Base-by-base conservation (phyloP, 2,329 filamentous ascomycete species). In the Emmonsiellopsis sp. region DNA sequence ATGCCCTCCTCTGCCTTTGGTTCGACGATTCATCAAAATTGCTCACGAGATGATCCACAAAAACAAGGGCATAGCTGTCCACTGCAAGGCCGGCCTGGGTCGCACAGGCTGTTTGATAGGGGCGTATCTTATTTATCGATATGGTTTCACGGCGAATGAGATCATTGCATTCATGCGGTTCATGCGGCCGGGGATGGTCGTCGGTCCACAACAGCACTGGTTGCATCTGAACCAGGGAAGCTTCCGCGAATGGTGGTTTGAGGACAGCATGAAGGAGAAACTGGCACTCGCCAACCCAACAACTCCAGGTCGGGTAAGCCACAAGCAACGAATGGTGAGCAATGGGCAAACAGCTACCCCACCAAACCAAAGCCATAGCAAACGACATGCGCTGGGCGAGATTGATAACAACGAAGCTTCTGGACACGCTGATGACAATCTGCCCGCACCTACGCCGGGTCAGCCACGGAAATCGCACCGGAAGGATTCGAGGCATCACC, bases 161-260 rank as follows among this genome's bases (percentile, higher is more conserved):
- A 83, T 95, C 63, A 97, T 97, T 68, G 87, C 91, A 2, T 98
- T 91, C 71, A 97, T 98, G 92, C 85, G 92, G 56, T 98, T 98
- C 74, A 97, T 97, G 92, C 82, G 92, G 55, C 93, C 93, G 0
- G 93, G 93, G 51, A 98, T 98, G 93, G 93, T 98, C 6, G 93
- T 98, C 51, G 93, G 93, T 0, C 93, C 93, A 40, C 93, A 98
- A 68, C 93, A 98, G 73, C 93, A 98, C 73, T 98, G 93, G 93
- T 81, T 98, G 52, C 93, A 98, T 68, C 81, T 98, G 57, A 96
- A 98, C 74, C 93, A 98, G 72, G 87, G 87, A 37, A 85, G 87
- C 37, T 98, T 98, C 83, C 83, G 93, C n/a, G 90, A 97, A 71
- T 98, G 93, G 93, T 97, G 91, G 88, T 79, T 82, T 59, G 84